phyloP scores from a whole-genome alignment of 306 rosid genomes.

The Adenanthera pavonina region DNA sequence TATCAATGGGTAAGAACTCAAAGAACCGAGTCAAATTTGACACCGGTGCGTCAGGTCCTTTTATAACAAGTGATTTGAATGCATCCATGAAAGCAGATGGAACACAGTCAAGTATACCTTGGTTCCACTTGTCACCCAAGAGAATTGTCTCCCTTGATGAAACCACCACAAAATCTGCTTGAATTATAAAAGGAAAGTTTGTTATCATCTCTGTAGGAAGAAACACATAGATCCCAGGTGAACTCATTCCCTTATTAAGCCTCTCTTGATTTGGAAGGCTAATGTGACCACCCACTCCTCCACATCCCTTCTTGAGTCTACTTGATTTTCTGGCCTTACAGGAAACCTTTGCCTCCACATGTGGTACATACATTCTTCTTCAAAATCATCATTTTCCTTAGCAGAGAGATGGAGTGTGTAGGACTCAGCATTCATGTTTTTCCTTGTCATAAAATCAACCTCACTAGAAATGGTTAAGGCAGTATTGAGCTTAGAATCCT shows the following conservation, averaged over 20 bases:
- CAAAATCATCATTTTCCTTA: constrained; percentile 36
- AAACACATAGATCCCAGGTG: constrained; percentile 71
- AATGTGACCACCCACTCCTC: constrained; percentile 66
- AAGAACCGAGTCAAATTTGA: constrained; percentile 56
- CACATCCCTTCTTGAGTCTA: constrained; percentile 62
- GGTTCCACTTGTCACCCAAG: constrained; percentile 73
- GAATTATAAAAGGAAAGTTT: constrained; percentile 75
- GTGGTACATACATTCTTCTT: constrained; percentile 52
- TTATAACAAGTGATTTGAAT: constrained; percentile 55
- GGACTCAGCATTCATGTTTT: constrained; percentile 71
- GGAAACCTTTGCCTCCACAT: constrained; percentile 83
- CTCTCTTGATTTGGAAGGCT: constrained; percentile 66
- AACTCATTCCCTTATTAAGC: constrained; percentile 48
- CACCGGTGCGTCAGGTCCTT: constrained; percentile 47
- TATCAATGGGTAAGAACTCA: constrained; percentile 56
- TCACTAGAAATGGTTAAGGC: constrained; percentile 64
- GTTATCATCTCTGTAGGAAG: constrained; percentile 85
- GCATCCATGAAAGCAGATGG: constrained; percentile 69
- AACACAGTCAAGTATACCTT: constrained; percentile 73
- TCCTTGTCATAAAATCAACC: constrained; percentile 51
- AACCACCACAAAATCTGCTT: constrained; percentile 75
- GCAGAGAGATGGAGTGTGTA: constrained; percentile 67
- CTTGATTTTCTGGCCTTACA: constrained; percentile 51
- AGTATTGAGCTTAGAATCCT: constrained; percentile 47
- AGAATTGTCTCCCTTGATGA: constrained; percentile 80